Evolutionary conservation across 805 yeast genomes (phyloP), one percentile per base, ranked within the genome.

Genomic region (Kockiozyma suomiensis): DNA sequence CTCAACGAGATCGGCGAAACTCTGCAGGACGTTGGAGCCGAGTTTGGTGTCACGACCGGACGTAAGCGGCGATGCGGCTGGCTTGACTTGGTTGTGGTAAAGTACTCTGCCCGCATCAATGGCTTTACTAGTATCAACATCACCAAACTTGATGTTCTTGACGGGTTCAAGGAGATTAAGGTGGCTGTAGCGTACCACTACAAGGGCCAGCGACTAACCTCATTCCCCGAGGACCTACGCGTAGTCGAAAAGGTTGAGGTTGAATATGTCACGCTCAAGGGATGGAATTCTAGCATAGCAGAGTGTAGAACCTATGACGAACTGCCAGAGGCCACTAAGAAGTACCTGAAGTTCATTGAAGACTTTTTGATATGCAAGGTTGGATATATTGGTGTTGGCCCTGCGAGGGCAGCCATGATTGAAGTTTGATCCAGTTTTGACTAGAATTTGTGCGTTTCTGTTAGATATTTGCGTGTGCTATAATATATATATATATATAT

Each of bases 21-120:
- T 67, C 81, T 94, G 72, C 99, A 94, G 76, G 77, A 81, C 46
- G 89, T 94, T 65, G 99, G 99, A 71, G 96, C 92, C 59, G 99
- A 94, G 78, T 89, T 74, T 71, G 99, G 99, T 77, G 99, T 94
- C 69, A 94, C 99, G 66, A 94, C 99, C 38, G 99, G 99, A 68
- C 87, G 99, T 79, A 91, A 92, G 82, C 88, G 99, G 81, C 86
- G 99, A 78, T 94, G 99, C 76, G 99, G 99, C 59, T 94, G 99
- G 99, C 85, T 94, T 73, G 99, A 94, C 77, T 80, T 94, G 70
- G 98, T 94, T 25, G 97, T 94, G 28, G 79, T 94, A 75, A 89
- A 88, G 75, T 93, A 94, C 78, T 90, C 97, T 40, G 85, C 91
- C 59, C 76, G 86, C 73, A 90, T 94, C 75, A 94, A 94, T 73